These are phyloP conservation scores for Sarocladium strictum DNA, from an alignment of 2,329 filamentous ascomycete genomes.

Conservation along the genomic window DNA sequence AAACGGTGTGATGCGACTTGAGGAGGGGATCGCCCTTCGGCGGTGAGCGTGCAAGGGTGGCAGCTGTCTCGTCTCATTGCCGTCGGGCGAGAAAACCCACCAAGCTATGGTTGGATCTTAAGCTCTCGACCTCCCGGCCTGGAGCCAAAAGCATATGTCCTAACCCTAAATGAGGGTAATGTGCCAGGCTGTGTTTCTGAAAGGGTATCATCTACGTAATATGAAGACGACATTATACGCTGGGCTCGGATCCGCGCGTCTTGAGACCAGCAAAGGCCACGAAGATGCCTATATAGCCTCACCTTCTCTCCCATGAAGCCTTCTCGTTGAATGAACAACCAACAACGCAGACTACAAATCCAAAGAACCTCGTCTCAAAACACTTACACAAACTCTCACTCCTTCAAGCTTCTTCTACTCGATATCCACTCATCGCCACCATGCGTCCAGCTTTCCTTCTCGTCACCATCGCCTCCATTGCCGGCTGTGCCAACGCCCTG, in stretches of 20 bases:
- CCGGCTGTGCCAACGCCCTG: neutral
- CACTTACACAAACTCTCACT: neutral
- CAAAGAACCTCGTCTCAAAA: neutral
- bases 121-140: neutral
- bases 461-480: neutral
- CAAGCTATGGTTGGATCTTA: neutral
- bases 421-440: neutral
- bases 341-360: neutral
- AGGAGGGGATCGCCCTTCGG: neutral
- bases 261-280: neutral
- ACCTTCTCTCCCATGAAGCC: neutral
- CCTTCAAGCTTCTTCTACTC: neutral
- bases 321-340: neutral
- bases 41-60: neutral
- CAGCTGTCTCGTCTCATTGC: neutral
- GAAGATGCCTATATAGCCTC: neutral
- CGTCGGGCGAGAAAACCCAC: neutral
- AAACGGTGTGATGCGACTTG: neutral
- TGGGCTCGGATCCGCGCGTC: neutral
- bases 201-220: neutral
- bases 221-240: neutral
- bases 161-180: neutral
- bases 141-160: neutral
- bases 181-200: neutral
- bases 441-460: constrained; percentile 4